Conservation (phyloP, 2,329 filamentous ascomycete species). For the Colletotrichum sidae region DNA sequence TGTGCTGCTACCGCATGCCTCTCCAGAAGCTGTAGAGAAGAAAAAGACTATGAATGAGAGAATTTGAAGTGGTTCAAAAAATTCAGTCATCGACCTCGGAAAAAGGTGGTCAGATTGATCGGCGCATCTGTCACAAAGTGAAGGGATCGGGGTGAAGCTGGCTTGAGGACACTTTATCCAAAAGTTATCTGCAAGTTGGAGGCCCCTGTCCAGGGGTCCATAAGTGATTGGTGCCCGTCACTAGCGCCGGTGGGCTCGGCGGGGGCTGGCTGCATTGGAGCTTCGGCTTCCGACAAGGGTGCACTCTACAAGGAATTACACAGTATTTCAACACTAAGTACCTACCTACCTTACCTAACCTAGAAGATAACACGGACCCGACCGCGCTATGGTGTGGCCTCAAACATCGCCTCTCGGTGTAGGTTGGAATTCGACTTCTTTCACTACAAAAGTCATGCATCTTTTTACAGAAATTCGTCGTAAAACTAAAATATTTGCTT, state of each 20-base stretch:
- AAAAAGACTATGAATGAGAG: not conserved
- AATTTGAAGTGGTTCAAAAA: not conserved
- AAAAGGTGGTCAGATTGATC: conserved; percentile 26
- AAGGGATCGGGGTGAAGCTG: conserved; percentile 8
- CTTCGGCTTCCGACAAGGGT: conserved; percentile 19
- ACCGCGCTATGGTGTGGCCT: too few species aligned
- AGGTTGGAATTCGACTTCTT: not conserved
- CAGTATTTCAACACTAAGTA: too few species aligned
- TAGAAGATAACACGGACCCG: too few species aligned
- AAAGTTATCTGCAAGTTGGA: conserved; percentile 34
- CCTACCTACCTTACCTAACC: too few species aligned
- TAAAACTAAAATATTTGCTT: conserved; percentile 11
- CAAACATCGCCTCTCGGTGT: too few species aligned
- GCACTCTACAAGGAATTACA: not conserved
- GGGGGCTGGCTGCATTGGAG: conserved; percentile 28
- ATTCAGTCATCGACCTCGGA: conserved; percentile 10
- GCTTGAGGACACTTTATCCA: conserved; percentile 40
- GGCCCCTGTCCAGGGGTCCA: conserved; percentile 33
- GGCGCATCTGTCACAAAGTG: conserved; percentile 33
- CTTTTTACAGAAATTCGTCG: not conserved
- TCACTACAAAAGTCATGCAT: not conserved
- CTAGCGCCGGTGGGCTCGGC: conserved; percentile 20
- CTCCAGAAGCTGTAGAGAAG: not conserved
- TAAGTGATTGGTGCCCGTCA: conserved; percentile 35
- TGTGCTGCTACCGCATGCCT: conserved; percentile 31